Percentiles rank a stretch among this genome's conserved stretches.
Conservation (phyloP, 768 basidiomycete genomes). For the Boletus rufocinnamomeus region DNA sequence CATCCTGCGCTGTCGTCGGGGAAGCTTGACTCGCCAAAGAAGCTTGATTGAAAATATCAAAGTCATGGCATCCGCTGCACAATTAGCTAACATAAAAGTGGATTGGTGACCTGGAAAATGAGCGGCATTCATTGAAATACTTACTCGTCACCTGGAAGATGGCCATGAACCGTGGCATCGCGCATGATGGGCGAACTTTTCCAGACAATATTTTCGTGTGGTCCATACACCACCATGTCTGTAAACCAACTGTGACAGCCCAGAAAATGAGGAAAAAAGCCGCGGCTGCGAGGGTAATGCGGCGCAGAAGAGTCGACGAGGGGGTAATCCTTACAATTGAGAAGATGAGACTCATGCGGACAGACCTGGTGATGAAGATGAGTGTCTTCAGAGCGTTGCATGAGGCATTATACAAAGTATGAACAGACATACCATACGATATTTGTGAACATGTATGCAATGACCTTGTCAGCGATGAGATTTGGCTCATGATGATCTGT, state of each 20-base stretch:
- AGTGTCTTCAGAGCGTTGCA: background rate
- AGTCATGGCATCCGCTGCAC: background rate
- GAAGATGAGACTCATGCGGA: conserved; percentile 21
- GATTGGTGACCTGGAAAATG: background rate
- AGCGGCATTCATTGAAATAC: background rate
- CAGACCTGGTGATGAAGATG: conserved; percentile 11
- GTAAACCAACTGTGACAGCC: conserved; percentile 5
- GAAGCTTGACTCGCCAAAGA: conserved; percentile 20
- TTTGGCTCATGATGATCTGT: background rate
- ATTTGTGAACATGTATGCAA: conserved; percentile 12
- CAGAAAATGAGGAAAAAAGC: conserved; percentile 2
- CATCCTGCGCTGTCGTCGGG: conserved; percentile 19
- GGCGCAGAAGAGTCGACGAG: background rate
- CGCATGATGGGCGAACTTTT: background rate
- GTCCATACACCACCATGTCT: conserved; percentile 13
- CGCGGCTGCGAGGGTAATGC: background rate
- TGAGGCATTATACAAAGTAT: background rate
- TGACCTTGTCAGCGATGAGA: background rate
- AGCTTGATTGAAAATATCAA: conserved; percentile 13
- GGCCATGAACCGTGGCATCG: conserved; percentile 1
- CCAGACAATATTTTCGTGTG: background rate
- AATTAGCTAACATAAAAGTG: conserved; percentile 3
- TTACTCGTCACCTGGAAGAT: conserved; percentile 11
- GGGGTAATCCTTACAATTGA: conserved; percentile 14
- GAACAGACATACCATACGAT: conserved; percentile 13